Conservation (phyloP, 1,284 basidiomycete species). For the Cutaneotrichosporon cyanovorans region DNA sequence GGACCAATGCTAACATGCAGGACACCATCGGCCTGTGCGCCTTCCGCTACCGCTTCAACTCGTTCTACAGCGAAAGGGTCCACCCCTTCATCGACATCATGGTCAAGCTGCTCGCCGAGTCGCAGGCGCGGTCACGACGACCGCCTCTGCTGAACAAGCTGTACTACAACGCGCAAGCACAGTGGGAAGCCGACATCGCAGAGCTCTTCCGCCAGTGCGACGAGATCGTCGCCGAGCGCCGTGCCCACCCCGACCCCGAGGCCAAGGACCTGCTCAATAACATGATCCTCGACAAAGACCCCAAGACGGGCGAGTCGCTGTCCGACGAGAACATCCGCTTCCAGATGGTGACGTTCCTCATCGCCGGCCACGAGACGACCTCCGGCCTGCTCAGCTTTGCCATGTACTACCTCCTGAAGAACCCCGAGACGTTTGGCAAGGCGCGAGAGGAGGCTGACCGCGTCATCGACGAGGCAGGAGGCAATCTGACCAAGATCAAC, state of each 20-base stretch:
- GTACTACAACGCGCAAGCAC: constrained; percentile 3
- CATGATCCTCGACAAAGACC: constrained; percentile 51
- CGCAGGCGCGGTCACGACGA: constrained; percentile 1
- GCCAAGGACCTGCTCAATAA: constrained; percentile 48
- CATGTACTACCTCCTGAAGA: constrained; percentile 49
- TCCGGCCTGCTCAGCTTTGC: constrained; percentile 37
- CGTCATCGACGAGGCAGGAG: constrained; percentile 31
- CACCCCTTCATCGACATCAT: constrained; percentile 47
- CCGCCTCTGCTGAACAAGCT: constrained; percentile 5
- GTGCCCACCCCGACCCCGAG: constrained; percentile 11
- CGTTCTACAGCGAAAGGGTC: constrained; percentile 33
- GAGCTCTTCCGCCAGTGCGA: constrained; percentile 12
- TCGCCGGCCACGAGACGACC: constrained; percentile 54
- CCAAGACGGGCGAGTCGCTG: constrained; percentile 49
- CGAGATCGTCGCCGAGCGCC: constrained; percentile 16
- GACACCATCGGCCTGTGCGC: constrained; percentile 26
- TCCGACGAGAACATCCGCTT: constrained; percentile 49
- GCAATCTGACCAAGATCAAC: constrained; percentile 15
- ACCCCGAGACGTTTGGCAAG: constrained; percentile 50
- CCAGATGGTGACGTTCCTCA: constrained; percentile 54
- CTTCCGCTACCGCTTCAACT: constrained; percentile 48
- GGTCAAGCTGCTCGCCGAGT: constrained; percentile 13
- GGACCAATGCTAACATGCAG: not conserved
- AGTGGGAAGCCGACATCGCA: constrained; percentile 9
- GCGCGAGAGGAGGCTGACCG: constrained; percentile 54